Conservation (phyloP, 208 protist genomes). For the Tritrichomonas foetus region DNA sequence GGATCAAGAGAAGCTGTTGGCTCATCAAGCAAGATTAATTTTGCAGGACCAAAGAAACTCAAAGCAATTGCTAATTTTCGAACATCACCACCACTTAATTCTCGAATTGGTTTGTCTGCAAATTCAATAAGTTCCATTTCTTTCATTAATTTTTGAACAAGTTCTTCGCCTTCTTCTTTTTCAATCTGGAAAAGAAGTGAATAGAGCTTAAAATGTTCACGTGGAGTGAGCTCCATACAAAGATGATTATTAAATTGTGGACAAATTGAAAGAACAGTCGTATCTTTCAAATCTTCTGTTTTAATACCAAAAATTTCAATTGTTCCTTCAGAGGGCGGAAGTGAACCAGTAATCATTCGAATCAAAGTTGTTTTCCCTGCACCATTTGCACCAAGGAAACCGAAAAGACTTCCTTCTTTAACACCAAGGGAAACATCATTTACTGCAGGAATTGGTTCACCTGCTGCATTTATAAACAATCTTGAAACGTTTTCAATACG, state of each 20-base stretch:
- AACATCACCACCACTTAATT: background rate
- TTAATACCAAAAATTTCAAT: background rate
- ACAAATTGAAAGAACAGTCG: background rate
- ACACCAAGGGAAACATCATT: background rate
- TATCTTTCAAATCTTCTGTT: background rate
- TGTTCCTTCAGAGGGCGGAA: background rate
- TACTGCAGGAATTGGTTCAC: background rate
- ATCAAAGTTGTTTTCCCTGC: slow-evolving; percentile 53
- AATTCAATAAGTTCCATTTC: background rate
- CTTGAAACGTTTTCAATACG: background rate
- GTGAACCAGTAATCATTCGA: slow-evolving; percentile 47
- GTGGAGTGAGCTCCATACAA: background rate
- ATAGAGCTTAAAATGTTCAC: background rate
- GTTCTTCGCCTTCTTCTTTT: background rate
- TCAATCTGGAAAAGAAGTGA: background rate
- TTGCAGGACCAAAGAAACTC: background rate
- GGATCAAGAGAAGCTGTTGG: background rate
- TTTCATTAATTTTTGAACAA: background rate
- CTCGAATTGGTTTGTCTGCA: background rate
- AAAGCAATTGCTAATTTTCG: background rate
- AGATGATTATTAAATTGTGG: slow-evolving; percentile 22
- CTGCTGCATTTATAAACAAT: background rate
- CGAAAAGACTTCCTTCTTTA: slow-evolving; percentile 21
- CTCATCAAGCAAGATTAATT: slow-evolving; percentile 20
- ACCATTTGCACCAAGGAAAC: slow-evolving; percentile 52